A percentile compares a stretch with the other conserved stretches of the same genome.
Conservation (phyloP, 1,284 basidiomycete species). For the Wolfiporia cocos region DNA sequence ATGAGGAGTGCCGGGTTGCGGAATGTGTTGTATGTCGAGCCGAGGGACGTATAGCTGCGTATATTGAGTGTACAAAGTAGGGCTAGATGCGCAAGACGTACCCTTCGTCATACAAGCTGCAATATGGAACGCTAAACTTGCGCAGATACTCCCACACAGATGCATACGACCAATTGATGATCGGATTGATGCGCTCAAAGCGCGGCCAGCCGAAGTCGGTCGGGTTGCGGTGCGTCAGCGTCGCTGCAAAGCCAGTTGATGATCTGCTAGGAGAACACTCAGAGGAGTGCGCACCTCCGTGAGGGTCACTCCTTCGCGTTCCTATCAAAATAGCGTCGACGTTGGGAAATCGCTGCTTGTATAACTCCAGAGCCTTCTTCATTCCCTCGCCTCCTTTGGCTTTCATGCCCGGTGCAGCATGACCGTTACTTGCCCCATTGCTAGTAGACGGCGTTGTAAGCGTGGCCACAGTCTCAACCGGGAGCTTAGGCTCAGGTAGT, state of each 20-base stretch:
- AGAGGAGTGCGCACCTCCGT: slow-evolving; percentile 66
- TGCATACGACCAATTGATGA: slow-evolving; percentile 90
- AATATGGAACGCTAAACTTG: slow-evolving; percentile 77
- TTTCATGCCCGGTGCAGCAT: slow-evolving; percentile 12
- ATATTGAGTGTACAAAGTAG: neutral
- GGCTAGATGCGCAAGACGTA: slow-evolving; percentile 28
- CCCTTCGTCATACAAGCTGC: slow-evolving; percentile 89
- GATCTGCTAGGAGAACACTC: neutral
- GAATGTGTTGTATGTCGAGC: slow-evolving; percentile 91
- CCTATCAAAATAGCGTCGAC: slow-evolving; percentile 86
- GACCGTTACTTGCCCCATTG: slow-evolving; percentile 13
- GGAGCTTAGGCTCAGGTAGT: slow-evolving; percentile 26
- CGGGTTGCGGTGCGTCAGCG: slow-evolving; percentile 64
- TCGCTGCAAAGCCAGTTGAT: slow-evolving; percentile 35
- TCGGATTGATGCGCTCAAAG: slow-evolving; percentile 91
- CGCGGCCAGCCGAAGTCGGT: slow-evolving; percentile 88
- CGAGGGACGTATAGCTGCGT: slow-evolving; percentile 90
- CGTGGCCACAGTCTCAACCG: slow-evolving; percentile 39
- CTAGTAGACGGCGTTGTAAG: slow-evolving; percentile 20
- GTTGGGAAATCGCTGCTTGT: slow-evolving; percentile 59
- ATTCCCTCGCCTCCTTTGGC: slow-evolving; percentile 72
- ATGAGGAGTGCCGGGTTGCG: slow-evolving; percentile 81
- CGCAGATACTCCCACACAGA: slow-evolving; percentile 90
- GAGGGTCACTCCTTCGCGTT: slow-evolving; percentile 84
- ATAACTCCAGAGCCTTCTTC: slow-evolving; percentile 74